A percentile compares a stretch with the other conserved stretches of the same genome.
These are phyloP conservation scores for Coemansia sp. DNA, from an alignment of 192 early-diverging fungal species.

Conservation along the genomic window DNA sequence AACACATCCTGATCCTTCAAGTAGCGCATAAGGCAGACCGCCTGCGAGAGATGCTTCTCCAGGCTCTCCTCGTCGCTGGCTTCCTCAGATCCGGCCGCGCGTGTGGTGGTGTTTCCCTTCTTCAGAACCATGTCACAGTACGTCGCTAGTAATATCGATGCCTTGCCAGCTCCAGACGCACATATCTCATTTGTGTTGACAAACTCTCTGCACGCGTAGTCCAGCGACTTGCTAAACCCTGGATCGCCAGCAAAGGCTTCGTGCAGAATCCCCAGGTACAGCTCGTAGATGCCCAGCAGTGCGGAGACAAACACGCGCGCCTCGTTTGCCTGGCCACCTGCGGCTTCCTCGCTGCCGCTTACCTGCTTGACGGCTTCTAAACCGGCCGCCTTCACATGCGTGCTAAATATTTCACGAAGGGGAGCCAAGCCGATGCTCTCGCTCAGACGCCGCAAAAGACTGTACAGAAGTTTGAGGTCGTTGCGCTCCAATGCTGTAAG, in stretches of 20 bases:
- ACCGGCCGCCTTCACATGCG: constrained; percentile 77
- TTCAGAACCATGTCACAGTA: constrained; percentile 87
- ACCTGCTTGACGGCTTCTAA: constrained; percentile 78
- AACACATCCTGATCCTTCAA: constrained; percentile 98
- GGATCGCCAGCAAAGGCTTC: constrained; percentile 75
- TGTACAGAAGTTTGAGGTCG: constrained; percentile 86
- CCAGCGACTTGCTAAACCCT: constrained; percentile 86
- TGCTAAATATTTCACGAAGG: constrained; percentile 72
- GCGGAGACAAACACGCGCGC: constrained; percentile 78
- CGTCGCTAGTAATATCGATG: constrained; percentile 86
- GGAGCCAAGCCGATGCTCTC: constrained; percentile 70
- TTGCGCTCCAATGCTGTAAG: constrained; percentile 86
- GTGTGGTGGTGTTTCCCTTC: constrained; percentile 62
- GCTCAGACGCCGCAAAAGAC: constrained; percentile 76
- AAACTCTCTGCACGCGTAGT: constrained; percentile 92
- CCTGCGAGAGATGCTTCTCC: constrained; percentile 53
- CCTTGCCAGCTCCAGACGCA: constrained; percentile 63
- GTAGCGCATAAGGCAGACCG: constrained; percentile 93
- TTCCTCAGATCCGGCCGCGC: constrained; percentile 36
- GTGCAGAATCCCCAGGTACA: constrained; percentile 78
- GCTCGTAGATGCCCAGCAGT: constrained; percentile 81
- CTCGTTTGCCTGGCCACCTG: constrained; percentile 39
- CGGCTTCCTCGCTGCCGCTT: constrained; percentile 57
- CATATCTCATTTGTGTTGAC: constrained; percentile 91
- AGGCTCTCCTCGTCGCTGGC: constrained; percentile 50